Conservation (phyloP, 78 protist species). For the Planoprotostelium fungivorum region DNA sequence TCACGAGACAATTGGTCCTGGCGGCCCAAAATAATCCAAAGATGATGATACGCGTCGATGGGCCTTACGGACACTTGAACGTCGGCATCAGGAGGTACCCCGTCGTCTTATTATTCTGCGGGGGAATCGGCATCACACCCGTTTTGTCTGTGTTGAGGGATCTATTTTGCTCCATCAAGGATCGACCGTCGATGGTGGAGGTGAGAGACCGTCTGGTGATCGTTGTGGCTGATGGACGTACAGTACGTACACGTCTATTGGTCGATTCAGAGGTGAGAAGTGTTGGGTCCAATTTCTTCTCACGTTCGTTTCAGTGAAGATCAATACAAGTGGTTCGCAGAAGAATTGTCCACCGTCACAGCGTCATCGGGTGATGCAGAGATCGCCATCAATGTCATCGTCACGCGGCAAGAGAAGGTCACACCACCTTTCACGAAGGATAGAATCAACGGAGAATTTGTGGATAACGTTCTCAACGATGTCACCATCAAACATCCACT, state of each 20-base stretch:
- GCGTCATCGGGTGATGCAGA: background rate
- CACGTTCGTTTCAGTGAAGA: no score
- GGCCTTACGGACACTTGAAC: slow-evolving; percentile 7
- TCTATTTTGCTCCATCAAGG: background rate
- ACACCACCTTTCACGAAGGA: background rate
- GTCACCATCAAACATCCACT: no score
- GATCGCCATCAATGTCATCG: no score
- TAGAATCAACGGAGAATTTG: background rate
- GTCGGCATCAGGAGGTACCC: background rate
- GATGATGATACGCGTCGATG: slow-evolving; percentile 2
- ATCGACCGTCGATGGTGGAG: no score
- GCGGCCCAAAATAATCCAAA: background rate
- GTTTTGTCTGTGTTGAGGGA: background rate
- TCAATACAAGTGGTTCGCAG: background rate
- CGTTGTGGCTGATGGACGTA: background rate
- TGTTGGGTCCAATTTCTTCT: no score
- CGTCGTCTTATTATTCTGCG: background rate
- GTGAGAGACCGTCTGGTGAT: no score
- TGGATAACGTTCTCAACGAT: background rate
- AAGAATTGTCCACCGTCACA: background rate
- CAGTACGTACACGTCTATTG: background rate
- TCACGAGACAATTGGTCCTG: background rate
- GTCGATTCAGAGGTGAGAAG: background rate
- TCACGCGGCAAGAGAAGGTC: background rate
- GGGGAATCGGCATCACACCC: slow-evolving; percentile 26